Evolutionary conservation across 805 yeast genomes (phyloP).

Genomic region (Yarrowia sp.): DNA sequence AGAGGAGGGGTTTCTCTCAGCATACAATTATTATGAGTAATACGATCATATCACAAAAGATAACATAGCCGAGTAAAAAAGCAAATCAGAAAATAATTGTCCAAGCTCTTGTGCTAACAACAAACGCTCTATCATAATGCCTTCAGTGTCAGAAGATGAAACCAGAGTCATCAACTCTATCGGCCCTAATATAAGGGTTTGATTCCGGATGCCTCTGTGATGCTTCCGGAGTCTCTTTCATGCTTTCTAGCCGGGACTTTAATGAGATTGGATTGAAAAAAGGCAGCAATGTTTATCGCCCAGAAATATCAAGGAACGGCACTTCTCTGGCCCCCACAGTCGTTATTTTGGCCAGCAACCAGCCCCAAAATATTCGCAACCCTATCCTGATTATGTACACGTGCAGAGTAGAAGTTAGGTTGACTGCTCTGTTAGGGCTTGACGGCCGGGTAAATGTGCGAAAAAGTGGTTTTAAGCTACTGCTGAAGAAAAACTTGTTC

Average conservation of each 20-base stretch:
- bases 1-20: no score
- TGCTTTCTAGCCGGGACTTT: background rate
- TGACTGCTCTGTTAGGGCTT: background rate
- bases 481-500: constrained; percentile 7
- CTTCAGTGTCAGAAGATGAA: no score
- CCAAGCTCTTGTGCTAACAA: background rate
- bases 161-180: background rate
- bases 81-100: background rate
- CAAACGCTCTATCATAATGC: no score
- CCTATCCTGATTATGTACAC: background rate
- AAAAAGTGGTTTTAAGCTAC: constrained; percentile 2
- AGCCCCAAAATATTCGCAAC: background rate
- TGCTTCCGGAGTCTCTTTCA: constrained; percentile 11
- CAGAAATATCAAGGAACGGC: background rate
- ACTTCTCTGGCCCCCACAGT: background rate
- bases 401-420: background rate
- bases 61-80: background rate
- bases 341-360: background rate
- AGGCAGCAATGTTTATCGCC: background rate
- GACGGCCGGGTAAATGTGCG: constrained; percentile 12
- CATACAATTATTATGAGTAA: background rate
- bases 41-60: background rate
- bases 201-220: constrained; percentile 3
- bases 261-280: background rate
- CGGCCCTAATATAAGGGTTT: background rate